A percentile compares a stretch with the other conserved stretches of the same genome.
These are phyloP conservation scores for Fusarium sororula DNA, from an alignment of 2,329 filamentous ascomycete species.

Conservation along the genomic window DNA sequence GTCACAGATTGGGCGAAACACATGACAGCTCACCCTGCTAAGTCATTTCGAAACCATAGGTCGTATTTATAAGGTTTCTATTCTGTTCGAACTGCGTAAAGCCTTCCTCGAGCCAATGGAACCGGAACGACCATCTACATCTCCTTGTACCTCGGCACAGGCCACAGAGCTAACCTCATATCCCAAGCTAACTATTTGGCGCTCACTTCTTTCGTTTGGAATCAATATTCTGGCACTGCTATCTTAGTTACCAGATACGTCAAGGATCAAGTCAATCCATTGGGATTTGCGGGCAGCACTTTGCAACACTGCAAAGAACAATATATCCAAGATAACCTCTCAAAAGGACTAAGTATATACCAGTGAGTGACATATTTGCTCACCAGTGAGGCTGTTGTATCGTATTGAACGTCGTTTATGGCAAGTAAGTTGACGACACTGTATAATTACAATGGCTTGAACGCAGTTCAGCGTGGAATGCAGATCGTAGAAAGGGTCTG, in stretches of 20 bases:
- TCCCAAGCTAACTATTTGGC: background rate
- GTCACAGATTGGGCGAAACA: background rate
- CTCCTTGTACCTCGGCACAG: background rate
- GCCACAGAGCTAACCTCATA: background rate
- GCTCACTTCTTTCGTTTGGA: background rate
- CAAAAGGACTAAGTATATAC: background rate
- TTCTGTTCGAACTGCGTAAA: background rate
- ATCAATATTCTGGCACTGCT: background rate
- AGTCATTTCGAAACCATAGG: background rate
- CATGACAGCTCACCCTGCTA: background rate
- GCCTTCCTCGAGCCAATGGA: background rate
- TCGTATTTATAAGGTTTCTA: background rate
- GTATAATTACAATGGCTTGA: too few relatives aligned
- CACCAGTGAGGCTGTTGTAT: background rate
- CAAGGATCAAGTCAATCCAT: background rate
- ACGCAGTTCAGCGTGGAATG: too few relatives aligned
- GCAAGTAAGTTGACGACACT: too few relatives aligned
- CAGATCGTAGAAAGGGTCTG: too few relatives aligned
- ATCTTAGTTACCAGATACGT: background rate
- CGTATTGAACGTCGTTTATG: background rate
- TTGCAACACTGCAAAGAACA: background rate
- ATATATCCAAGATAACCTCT: too few relatives aligned
- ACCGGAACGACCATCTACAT: background rate
- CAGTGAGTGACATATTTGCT: background rate
- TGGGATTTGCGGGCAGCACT: background rate